Percentiles rank a stretch among this genome's conserved stretches.
Evolutionary conservation across 2,329 filamentous ascomycete species (phyloP).

Genomic region (Scedosporium dehoogii): DNA sequence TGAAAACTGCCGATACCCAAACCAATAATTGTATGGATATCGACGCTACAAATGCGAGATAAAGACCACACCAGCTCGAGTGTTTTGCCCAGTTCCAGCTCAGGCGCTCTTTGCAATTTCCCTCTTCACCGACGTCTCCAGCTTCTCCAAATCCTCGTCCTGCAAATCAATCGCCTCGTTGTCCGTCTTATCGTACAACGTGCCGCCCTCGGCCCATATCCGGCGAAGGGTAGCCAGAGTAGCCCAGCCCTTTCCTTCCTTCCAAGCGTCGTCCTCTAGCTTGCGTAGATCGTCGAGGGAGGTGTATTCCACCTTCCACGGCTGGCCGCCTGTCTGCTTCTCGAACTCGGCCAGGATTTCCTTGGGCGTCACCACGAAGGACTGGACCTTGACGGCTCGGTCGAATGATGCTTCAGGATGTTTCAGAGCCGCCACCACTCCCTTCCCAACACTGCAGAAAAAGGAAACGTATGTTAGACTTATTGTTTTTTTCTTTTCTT

Average conservation of each 20-base stretch:
- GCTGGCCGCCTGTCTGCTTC: conserved; percentile 46
- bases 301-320: conserved; percentile 44
- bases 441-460: conserved; percentile 48
- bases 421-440: conserved; percentile 51
- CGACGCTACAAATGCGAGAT: no score
- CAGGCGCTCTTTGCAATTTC: background rate
- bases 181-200: conserved; percentile 58
- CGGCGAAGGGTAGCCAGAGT: conserved; percentile 51
- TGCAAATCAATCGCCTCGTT: conserved; percentile 46
- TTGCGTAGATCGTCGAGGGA: conserved; percentile 42
- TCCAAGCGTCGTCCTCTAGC: conserved; percentile 51
- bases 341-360: conserved; percentile 58
- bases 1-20: no score
- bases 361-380: conserved; percentile 56
- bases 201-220: conserved; percentile 66
- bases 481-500: background rate
- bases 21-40: no score
- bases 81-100: background rate
- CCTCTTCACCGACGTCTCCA: conserved; percentile 24
- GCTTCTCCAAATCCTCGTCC: conserved; percentile 38
- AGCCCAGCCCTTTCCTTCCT: conserved; percentile 37
- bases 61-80: no score
- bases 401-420: conserved; percentile 44
- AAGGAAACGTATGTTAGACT: background rate
- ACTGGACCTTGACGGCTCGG: conserved; percentile 57